phyloP scores from a whole-genome alignment of 2,329 filamentous ascomycete species.

The Venturia aucupariae region DNA sequence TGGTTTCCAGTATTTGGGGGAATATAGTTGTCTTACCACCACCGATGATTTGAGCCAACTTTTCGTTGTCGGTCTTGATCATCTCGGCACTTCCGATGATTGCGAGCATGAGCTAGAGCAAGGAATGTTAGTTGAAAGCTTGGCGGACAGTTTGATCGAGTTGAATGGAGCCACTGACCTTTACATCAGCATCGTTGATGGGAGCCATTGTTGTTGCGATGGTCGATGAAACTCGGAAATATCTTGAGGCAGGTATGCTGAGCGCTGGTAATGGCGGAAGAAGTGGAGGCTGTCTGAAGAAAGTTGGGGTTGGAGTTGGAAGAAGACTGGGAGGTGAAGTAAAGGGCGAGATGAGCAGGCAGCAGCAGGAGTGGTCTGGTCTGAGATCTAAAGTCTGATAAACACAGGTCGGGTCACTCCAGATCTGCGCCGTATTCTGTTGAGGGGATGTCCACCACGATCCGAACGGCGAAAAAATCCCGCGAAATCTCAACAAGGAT shows the following conservation, averaged over 20 bases:
- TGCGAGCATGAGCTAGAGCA: not conserved
- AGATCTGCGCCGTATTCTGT: not conserved
- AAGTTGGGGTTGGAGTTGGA: not conserved
- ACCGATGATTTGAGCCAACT: not conserved
- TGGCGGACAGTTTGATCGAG: not conserved
- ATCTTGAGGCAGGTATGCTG: not conserved
- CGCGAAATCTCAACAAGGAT: too few species aligned
- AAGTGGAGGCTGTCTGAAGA: not conserved
- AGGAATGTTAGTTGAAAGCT: not conserved
- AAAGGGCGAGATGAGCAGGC: not conserved
- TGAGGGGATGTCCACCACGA: not conserved
- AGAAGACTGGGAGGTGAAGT: not conserved
- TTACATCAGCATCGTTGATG: not conserved
- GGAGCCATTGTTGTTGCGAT: not conserved
- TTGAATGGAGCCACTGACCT: not conserved
- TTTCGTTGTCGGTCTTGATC: constrained; percentile 9
- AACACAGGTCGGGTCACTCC: not conserved
- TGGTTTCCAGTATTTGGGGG: not conserved
- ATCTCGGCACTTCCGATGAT: constrained; percentile 3
- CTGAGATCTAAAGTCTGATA: not conserved
- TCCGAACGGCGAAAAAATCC: not conserved
- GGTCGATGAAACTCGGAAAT: not conserved
- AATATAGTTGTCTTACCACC: not conserved
- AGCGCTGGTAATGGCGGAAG: not conserved
- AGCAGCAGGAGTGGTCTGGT: not conserved